Percentiles rank a stretch among this genome's conserved stretches.
Evolutionary conservation across 257 asterid genomes (phyloP).

Genomic region (Solanum ossicruentum): DNA sequence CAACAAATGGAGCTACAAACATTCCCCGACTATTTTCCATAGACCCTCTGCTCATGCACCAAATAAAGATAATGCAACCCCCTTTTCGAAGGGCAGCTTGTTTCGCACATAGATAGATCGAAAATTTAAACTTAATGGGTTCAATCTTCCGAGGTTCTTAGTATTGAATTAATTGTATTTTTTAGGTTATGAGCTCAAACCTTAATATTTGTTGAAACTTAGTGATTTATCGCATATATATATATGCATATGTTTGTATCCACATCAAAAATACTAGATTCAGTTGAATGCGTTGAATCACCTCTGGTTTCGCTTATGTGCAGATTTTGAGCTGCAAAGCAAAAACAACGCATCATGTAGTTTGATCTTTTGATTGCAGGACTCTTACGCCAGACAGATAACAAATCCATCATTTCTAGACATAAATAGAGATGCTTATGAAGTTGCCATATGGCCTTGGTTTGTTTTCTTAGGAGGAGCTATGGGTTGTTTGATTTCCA

Average conservation of each 20-base stretch:
- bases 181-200: not conserved
- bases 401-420: conserved; percentile 21
- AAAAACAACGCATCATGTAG: not conserved
- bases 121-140: not conserved
- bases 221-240: not conserved
- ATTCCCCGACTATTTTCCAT: not conserved
- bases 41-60: not conserved
- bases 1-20: not conserved
- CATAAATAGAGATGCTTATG: conserved; percentile 5
- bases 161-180: not conserved
- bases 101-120: not conserved
- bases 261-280: not conserved
- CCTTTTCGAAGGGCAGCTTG: not conserved
- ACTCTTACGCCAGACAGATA: conserved; percentile 25
- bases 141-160: not conserved
- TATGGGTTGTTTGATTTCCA: conserved; percentile 61
- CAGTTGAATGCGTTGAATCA: not conserved
- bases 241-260: not conserved
- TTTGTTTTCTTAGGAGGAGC: conserved; percentile 80
- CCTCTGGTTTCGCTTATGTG: not conserved
- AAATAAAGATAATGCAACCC: not conserved
- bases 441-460: conserved; percentile 84
- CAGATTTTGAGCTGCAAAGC: not conserved
- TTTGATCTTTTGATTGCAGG: conserved; percentile 28
- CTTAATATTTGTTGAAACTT: not conserved